A percentile compares a stretch with the other conserved stretches of the same genome.
These are phyloP conservation scores for Venturia pyrina DNA, from an alignment of 2,329 filamentous ascomycete species.

Conservation along the genomic window DNA sequence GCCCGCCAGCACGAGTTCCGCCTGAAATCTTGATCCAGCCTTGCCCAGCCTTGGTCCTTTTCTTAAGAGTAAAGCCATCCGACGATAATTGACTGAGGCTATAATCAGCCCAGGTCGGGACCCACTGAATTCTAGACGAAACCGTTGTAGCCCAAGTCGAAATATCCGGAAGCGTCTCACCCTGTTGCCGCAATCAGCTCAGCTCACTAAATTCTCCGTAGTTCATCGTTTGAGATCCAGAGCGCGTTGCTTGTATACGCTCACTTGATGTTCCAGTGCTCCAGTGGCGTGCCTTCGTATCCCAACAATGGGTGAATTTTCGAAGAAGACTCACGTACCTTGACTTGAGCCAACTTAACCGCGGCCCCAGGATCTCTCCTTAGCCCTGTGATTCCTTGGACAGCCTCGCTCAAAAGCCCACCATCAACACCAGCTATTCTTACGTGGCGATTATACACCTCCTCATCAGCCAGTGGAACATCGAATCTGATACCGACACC, in stretches of 20 bases:
- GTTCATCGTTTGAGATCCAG: too few relatives aligned
- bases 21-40: conserved; percentile 50
- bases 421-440: conserved; percentile 46
- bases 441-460: conserved; percentile 50
- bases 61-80: conserved; percentile 51
- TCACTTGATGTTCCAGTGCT: neutral
- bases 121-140: conserved; percentile 41
- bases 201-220: neutral
- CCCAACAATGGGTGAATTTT: neutral
- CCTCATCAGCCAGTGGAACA: conserved; percentile 42
- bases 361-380: conserved; percentile 43
- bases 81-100: conserved; percentile 47
- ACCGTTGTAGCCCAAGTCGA: conserved; percentile 32
- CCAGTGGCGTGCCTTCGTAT: neutral
- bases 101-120: conserved; percentile 51
- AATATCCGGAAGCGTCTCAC: neutral
- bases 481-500: conserved; percentile 47
- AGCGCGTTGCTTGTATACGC: neutral
- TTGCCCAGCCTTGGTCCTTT: conserved; percentile 47
- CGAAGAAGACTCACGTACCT: neutral
- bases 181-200: neutral
- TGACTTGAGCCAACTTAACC: conserved; percentile 40
- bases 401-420: conserved; percentile 47
- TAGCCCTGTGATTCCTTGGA: conserved; percentile 51
- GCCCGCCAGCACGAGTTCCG: conserved; percentile 44